Evolutionary conservation across 768 basidiomycete genomes (phyloP).

Genomic region (Psilocybe subaeruginosa): DNA sequence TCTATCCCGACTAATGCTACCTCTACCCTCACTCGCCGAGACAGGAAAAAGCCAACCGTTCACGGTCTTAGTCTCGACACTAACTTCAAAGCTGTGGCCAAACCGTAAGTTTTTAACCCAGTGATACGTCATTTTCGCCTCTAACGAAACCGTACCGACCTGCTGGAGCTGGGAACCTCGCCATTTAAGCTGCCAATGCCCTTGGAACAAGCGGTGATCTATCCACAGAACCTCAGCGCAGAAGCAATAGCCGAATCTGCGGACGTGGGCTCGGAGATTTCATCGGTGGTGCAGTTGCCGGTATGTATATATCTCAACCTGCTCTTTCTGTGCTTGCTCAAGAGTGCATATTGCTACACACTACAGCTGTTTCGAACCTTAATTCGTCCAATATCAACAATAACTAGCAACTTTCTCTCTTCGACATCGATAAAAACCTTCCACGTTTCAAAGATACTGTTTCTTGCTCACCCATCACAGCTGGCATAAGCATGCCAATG

Average conservation of each 20-base stretch:
- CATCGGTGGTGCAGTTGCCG: slow-evolving; percentile 27
- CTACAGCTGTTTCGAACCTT: slow-evolving; percentile 22
- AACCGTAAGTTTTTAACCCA: slow-evolving; percentile 4
- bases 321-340: neutral
- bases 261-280: slow-evolving; percentile 30
- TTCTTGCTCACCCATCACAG: slow-evolving; percentile 27
- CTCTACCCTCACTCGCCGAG: slow-evolving; percentile 31
- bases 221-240: slow-evolving; percentile 4
- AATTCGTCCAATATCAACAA: slow-evolving; percentile 35
- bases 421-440: slow-evolving; percentile 35
- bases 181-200: slow-evolving; percentile 32
- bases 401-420: slow-evolving; percentile 28
- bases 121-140: neutral
- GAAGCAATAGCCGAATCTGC: slow-evolving; percentile 1
- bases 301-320: slow-evolving; percentile 17
- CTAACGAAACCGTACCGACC: too few species aligned
- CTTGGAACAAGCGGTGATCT: slow-evolving; percentile 31
- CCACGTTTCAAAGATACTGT: slow-evolving; percentile 32
- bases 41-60: slow-evolving; percentile 36
- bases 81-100: slow-evolving; percentile 28
- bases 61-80: slow-evolving; percentile 44
- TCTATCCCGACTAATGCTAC: slow-evolving; percentile 31
- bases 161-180: slow-evolving; percentile 22
- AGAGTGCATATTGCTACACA: slow-evolving; percentile 3
- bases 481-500: slow-evolving; percentile 30